phyloP scores from a whole-genome alignment of 2,329 filamentous ascomycete genomes.

The Pyricularia sp. region DNA sequence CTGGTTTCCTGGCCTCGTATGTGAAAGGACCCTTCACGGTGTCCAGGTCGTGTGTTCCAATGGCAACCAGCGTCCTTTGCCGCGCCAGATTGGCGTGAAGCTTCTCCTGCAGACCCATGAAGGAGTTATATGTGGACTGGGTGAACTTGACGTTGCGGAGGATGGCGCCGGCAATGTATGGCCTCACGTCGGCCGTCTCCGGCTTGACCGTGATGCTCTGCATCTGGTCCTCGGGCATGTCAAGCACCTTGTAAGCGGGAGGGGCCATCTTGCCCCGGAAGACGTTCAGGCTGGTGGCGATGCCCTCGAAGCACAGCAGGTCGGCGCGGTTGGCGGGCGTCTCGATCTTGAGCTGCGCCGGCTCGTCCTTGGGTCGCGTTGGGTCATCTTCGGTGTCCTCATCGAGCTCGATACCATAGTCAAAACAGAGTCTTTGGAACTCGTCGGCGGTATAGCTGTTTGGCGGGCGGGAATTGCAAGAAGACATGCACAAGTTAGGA shows the following conservation, averaged over 20 bases:
- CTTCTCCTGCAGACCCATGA: constrained; percentile 97
- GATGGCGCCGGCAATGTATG: constrained; percentile 80
- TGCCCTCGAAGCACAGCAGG: constrained; percentile 95
- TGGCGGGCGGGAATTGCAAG: neutral
- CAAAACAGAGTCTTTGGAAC: constrained; percentile 96
- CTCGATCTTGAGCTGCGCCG: constrained; percentile 92
- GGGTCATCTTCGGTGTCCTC: constrained; percentile 71
- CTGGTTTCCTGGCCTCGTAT: constrained; percentile 84
- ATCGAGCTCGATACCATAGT: constrained; percentile 95
- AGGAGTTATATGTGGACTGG: constrained; percentile 83
- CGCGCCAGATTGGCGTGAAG: constrained; percentile 91
- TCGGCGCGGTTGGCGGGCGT: constrained; percentile 82
- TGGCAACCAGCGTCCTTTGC: constrained; percentile 86
- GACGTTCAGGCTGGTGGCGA: constrained; percentile 89
- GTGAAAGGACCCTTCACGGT: constrained; percentile 90
- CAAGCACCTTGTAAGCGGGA: constrained; percentile 66
- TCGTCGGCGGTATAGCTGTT: constrained; percentile 75
- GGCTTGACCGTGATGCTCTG: constrained; percentile 71
- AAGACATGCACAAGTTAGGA: neutral
- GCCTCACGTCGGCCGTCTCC: constrained; percentile 64
- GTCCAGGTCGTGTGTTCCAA: constrained; percentile 93
- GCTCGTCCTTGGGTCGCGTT: constrained; percentile 68
- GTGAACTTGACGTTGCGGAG: constrained; percentile 86
- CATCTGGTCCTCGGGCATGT: constrained; percentile 59
- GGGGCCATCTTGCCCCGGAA: constrained; percentile 66